Base-by-base conservation (phyloP, 805 yeast genomes). In the Cyberlindnera nakhonratchasimensis region DNA sequence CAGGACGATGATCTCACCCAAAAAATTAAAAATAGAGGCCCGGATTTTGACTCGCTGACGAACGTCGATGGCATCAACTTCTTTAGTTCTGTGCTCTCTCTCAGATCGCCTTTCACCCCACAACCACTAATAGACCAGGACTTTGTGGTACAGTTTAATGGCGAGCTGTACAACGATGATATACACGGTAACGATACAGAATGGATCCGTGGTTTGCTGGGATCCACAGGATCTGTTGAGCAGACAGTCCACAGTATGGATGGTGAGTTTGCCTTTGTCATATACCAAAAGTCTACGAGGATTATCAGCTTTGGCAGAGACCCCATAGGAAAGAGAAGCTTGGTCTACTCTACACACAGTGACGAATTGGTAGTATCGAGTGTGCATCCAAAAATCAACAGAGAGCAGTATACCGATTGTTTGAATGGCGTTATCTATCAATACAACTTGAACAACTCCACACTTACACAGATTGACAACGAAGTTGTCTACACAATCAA, bases 221-320 rank as follows among this genome's bases (percentile, higher is more conserved):
- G 16, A n/a, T 20, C 40, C 5, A 34, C 43, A 6, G 22, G 39
- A 13, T 56, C 60, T 18, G 61, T 82, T 3, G 36, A 66, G 1
- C 47, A 62, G 2, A 64, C 77, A 0, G 56, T 87, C 2, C 57
- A 64, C 7, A 39, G 37, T 2, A 52, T 88, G 16, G 72, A 75
- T 23, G 99, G 99, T 2, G 99, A 91, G 57, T 93, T 82, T 68
- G 93, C 99, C 0, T 79, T 67, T 59, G 60, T 61, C 61, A 71
- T 51, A 61, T 57, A 69, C 22, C 87, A 84, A 54, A 52, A 52
- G n/a, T 14, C 47, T 1, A 47, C 57, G 1, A 47, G 65, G 0
- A 59, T 45, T 23, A 51, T 87, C 0, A 84, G 77, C 66, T 93
- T 89, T 65, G 97, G 95, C 0, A 75, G 96, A 50, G 99, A 93